Evolutionary conservation across 2,329 filamentous ascomycete genomes (phyloP).

Genomic region (Didymella keratinophila): DNA sequence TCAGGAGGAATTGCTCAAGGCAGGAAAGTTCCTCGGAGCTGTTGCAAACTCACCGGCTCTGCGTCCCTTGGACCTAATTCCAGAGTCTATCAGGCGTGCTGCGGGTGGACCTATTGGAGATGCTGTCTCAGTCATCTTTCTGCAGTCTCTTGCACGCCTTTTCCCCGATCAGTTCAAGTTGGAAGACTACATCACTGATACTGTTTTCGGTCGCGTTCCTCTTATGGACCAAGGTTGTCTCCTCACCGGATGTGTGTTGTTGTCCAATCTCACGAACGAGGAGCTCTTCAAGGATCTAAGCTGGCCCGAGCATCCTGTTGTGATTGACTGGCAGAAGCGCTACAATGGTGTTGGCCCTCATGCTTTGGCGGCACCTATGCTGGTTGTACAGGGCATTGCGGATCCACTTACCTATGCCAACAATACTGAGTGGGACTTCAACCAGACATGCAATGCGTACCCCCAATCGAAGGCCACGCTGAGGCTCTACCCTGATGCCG

Average conservation of each 20-base stretch:
- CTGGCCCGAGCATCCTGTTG: constrained; percentile 28
- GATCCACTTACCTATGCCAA: constrained; percentile 29
- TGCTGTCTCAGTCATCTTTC: constrained; percentile 30
- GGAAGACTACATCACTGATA: constrained; percentile 30
- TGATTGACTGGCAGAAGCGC: constrained; percentile 32
- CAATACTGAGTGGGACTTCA: constrained; percentile 32
- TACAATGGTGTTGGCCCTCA: constrained; percentile 35
- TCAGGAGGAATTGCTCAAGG: constrained; percentile 27
- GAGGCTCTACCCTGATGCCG: constrained; percentile 26
- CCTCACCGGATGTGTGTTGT: constrained; percentile 24
- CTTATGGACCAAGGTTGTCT: constrained; percentile 31
- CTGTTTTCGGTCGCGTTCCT: constrained; percentile 24
- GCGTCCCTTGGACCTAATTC: constrained; percentile 32
- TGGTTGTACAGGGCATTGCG: constrained; percentile 26
- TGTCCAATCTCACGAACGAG: constrained; percentile 22
- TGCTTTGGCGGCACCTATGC: constrained; percentile 33
- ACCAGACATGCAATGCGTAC: constrained; percentile 27
- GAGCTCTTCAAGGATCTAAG: constrained; percentile 28
- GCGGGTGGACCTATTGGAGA: constrained; percentile 30
- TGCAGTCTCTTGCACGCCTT: constrained; percentile 27
- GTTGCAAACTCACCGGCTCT: constrained; percentile 35
- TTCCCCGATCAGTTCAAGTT: constrained; percentile 24
- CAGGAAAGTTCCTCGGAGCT: constrained; percentile 31
- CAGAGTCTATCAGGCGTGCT: constrained; percentile 31
- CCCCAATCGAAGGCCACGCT: constrained; percentile 23